Percentiles rank a stretch among this genome's conserved stretches.
These are phyloP conservation scores for Choiromyces venosus DNA, from an alignment of 495 filamentous ascomycete species.

Conservation along the genomic window DNA sequence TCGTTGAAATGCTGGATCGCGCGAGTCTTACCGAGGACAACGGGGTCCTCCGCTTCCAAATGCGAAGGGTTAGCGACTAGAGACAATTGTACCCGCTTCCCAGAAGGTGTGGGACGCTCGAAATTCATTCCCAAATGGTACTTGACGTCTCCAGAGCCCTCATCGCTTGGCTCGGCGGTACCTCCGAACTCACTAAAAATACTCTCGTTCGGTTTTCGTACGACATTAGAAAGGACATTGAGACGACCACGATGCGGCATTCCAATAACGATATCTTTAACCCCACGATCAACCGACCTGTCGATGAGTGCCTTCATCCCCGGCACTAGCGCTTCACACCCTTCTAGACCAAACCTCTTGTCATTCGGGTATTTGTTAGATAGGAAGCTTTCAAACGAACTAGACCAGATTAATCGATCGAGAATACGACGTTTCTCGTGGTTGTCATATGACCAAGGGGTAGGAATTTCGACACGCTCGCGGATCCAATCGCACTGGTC, in stretches of 20 bases:
- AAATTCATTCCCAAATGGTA: constrained; percentile 99
- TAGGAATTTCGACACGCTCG: constrained; percentile 85
- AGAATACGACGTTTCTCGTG: constrained; percentile 97
- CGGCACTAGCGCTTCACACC: constrained; percentile 90
- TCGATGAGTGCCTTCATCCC: constrained; percentile 99
- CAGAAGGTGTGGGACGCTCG: constrained; percentile 93
- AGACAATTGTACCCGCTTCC: constrained; percentile 96
- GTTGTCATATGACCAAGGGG: constrained; percentile 88
- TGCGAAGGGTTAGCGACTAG: constrained; percentile 98
- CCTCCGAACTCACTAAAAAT: constrained; percentile 98
- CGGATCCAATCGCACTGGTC: constrained; percentile 98
- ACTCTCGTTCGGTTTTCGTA: constrained; percentile 97
- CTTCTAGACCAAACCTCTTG: constrained; percentile 97
- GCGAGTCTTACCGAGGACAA: constrained; percentile 93
- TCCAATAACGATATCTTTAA: constrained; percentile 98
- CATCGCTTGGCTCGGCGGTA: constrained; percentile 78
- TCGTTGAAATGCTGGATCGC: constrained; percentile 99
- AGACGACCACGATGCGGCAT: constrained; percentile 99
- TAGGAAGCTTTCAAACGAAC: constrained; percentile 90
- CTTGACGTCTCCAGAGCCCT: constrained; percentile 97
- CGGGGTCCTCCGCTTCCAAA: constrained; percentile 96
- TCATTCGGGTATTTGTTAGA: constrained; percentile 98
- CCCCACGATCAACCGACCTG: constrained; percentile 92
- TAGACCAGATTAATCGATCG: constrained; percentile 95
- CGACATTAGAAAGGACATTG: constrained; percentile 96